Conservation (phyloP, 495 filamentous ascomycete genomes). For the Recurvomyces mirabilis region DNA sequence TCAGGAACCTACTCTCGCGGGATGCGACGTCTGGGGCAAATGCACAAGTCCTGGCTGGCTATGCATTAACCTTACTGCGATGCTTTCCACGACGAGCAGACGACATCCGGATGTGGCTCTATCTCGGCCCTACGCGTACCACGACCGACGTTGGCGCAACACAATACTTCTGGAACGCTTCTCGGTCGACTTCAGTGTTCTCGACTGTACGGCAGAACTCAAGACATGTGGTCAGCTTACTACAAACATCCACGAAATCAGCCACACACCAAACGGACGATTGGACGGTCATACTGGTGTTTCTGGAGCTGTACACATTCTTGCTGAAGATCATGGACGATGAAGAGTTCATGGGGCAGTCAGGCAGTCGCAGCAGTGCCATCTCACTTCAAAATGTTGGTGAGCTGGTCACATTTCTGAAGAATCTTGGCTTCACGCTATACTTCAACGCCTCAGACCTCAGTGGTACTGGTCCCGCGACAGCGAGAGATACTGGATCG, state of each 20-base stretch:
- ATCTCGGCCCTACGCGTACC: slow-evolving; percentile 58
- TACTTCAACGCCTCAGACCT: slow-evolving; percentile 73
- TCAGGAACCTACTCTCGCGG: slow-evolving; percentile 22
- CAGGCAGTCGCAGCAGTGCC: slow-evolving; percentile 50
- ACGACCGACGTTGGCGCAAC: slow-evolving; percentile 52
- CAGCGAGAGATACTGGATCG: not conserved
- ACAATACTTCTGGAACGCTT: slow-evolving; percentile 80
- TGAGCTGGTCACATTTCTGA: slow-evolving; percentile 71
- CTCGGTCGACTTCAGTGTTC: slow-evolving; percentile 56
- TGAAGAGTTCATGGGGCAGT: slow-evolving; percentile 54
- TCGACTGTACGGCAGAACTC: slow-evolving; percentile 49
- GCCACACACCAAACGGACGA: slow-evolving; percentile 44
- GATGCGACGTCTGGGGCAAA: slow-evolving; percentile 28
- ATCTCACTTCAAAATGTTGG: slow-evolving; percentile 60
- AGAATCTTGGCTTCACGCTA: slow-evolving; percentile 81
- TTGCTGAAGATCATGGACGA: slow-evolving; percentile 87
- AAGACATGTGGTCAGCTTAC: slow-evolving; percentile 42
- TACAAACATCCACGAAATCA: slow-evolving; percentile 34
- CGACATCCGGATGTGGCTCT: slow-evolving; percentile 94
- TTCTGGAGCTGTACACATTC: slow-evolving; percentile 89
- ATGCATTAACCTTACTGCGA: slow-evolving; percentile 72
- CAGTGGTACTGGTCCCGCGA: slow-evolving; percentile 18
- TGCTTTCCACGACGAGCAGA: slow-evolving; percentile 75
- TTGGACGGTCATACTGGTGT: slow-evolving; percentile 82
- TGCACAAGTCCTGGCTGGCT: slow-evolving; percentile 68